phyloP scores from a whole-genome alignment of 2,329 filamentous ascomycete species.

The Alternaria conjuncta region DNA sequence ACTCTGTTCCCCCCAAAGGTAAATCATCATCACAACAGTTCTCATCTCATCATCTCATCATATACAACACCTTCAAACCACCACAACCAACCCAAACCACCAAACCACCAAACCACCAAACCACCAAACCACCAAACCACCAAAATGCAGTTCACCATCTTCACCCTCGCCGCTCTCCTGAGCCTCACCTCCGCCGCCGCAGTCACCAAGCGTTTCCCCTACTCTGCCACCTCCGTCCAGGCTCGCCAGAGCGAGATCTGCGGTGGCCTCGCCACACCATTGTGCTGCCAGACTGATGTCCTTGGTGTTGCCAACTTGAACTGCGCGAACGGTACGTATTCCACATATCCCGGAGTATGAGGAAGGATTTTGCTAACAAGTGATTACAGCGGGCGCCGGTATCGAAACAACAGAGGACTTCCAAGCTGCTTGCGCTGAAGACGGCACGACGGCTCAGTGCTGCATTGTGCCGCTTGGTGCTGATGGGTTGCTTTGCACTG shows the following conservation, averaged over 20 bases:
- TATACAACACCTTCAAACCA: neutral
- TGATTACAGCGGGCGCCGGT: constrained; percentile 10
- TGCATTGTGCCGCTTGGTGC: constrained; percentile 21
- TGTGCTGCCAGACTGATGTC: constrained; percentile 28
- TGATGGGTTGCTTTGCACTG: constrained; percentile 25
- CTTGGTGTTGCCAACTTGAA: constrained; percentile 23
- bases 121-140: no score
- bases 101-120: no score
- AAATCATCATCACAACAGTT: neutral
- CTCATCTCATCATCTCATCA: constrained; percentile 3
- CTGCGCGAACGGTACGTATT: constrained; percentile 23
- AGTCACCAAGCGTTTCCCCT: neutral
- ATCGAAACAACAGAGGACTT: constrained; percentile 18
- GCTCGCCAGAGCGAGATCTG: constrained; percentile 19
- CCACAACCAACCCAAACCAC: neutral
- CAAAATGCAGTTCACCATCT: constrained; percentile 21
- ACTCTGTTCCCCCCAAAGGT: no score
- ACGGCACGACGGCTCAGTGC: constrained; percentile 24
- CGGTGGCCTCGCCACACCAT: constrained; percentile 16
- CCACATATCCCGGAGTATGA: no score
- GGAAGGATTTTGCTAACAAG: no score
- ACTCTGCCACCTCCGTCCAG: neutral
- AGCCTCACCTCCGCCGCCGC: constrained; percentile 18
- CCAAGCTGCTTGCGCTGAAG: constrained; percentile 17
- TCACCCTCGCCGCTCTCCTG: constrained; percentile 17